phyloP scores from a whole-genome alignment of 257 asterid genomes.

The Solanum acaule region DNA sequence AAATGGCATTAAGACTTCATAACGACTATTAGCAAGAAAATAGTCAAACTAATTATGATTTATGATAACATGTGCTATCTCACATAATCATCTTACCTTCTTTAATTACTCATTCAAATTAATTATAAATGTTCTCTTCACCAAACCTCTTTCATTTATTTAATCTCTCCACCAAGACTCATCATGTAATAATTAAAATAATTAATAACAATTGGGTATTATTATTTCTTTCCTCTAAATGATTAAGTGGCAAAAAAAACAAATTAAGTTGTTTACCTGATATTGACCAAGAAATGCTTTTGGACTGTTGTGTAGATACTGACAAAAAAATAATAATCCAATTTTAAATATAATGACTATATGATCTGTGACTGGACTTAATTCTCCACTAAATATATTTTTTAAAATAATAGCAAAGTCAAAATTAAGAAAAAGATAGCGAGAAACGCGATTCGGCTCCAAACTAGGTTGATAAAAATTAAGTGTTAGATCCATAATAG shows the following conservation, averaged over 20 bases:
- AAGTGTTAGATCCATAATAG: neutral
- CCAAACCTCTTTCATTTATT: conserved; percentile 25
- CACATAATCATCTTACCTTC: neutral
- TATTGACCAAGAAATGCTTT: conserved; percentile 35
- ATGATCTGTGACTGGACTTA: neutral
- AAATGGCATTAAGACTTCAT: conserved; percentile 22
- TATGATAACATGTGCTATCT: neutral
- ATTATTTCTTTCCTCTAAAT: neutral
- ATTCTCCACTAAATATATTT: neutral
- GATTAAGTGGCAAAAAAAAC: neutral
- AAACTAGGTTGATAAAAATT: neutral
- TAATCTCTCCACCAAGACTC: neutral
- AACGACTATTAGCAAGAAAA: conserved; percentile 10
- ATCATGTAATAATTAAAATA: conserved; percentile 29
- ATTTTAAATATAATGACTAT: neutral
- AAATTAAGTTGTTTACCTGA: conserved; percentile 4
- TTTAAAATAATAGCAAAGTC: neutral
- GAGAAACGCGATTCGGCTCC: neutral
- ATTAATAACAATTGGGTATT: neutral
- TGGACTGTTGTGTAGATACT: conserved; percentile 22
- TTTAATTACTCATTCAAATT: neutral
- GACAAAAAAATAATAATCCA: neutral
- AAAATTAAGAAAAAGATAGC: neutral
- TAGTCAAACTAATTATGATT: conserved; percentile 26
- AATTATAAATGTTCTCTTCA: conserved; percentile 12